phyloP scores from a whole-genome alignment of 306 rosid species.

The Castanea sativa region DNA sequence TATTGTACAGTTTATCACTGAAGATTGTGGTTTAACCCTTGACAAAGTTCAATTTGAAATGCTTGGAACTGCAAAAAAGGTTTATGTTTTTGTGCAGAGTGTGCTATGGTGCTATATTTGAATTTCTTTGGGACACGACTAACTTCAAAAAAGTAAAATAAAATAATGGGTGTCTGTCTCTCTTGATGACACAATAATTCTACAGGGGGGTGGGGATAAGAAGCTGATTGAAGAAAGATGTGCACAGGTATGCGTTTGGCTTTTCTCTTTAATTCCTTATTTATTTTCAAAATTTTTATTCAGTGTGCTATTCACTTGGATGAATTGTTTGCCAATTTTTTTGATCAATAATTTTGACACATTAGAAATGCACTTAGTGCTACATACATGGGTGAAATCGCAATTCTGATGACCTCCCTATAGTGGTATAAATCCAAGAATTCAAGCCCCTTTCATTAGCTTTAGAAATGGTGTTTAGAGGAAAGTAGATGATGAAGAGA shows the following conservation, averaged over 20 bases:
- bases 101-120: background rate
- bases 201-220: constrained; percentile 96
- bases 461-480: constrained; percentile 65
- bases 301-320: background rate
- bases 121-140: constrained; percentile 3
- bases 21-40: constrained; percentile 78
- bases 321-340: background rate
- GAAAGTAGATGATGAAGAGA: constrained; percentile 81
- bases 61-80: constrained; percentile 95
- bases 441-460: too few relatives aligned
- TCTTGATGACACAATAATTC: constrained; percentile 78
- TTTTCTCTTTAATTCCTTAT: background rate
- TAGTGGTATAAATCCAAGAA: background rate
- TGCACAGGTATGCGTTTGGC: constrained; percentile 50
- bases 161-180: constrained; percentile 66
- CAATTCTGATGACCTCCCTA: background rate
- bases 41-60: constrained; percentile 71
- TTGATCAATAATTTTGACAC: background rate
- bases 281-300: background rate
- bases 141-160: constrained; percentile 16
- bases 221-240: constrained; percentile 90
- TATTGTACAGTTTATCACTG: constrained; percentile 58
- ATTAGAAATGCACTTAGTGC: background rate
- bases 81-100: constrained; percentile 28
- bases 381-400: background rate